Evolutionary conservation across 2,329 filamentous ascomycete genomes (phyloP).

Genomic region (Penicillium verrucosum): DNA sequence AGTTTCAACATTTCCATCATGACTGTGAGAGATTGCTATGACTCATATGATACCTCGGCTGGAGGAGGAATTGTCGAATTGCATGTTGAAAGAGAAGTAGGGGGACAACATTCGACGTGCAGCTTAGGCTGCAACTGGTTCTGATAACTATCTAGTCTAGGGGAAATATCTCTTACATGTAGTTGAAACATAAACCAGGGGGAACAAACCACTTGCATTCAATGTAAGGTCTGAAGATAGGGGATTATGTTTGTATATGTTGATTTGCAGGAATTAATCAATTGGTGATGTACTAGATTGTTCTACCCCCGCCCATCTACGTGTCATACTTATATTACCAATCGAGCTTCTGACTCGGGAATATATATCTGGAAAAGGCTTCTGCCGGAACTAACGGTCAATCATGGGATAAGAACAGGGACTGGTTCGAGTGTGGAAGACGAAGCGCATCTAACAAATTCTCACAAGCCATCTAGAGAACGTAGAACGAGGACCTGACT

Average conservation of each 20-base stretch:
- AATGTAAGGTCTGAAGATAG: background rate
- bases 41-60: background rate
- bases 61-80: background rate
- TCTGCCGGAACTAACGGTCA: too few relatives aligned
- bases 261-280: too few relatives aligned
- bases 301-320: background rate
- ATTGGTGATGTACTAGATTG: too few relatives aligned
- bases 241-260: too few relatives aligned
- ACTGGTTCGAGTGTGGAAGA: conserved; percentile 39
- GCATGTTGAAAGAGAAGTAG: background rate
- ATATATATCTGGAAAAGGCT: background rate
- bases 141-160: background rate
- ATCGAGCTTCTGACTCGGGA: background rate
- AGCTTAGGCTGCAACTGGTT: background rate
- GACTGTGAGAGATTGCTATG: background rate
- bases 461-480: conserved; percentile 32
- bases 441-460: conserved; percentile 34
- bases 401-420: conserved; percentile 16
- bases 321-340: too few relatives aligned
- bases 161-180: background rate
- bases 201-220: background rate
- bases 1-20: background rate
- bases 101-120: background rate
- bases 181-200: background rate
- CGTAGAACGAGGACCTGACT: conserved; percentile 32